phyloP scores from a whole-genome alignment of 2,329 filamentous ascomycete genomes.

The Neonectria coccinea region DNA sequence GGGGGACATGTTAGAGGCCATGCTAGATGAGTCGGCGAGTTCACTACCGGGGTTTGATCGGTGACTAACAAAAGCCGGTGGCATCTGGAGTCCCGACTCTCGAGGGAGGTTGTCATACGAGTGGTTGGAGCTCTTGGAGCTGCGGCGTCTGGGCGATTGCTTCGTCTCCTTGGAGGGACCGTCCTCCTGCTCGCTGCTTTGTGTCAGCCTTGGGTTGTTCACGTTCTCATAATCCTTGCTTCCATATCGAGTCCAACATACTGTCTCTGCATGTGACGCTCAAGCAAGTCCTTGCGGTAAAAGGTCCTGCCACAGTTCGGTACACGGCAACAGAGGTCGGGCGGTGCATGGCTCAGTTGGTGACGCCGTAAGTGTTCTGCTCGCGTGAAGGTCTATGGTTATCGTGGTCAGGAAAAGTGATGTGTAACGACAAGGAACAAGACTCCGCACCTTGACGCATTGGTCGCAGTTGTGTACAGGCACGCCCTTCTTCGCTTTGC shows the following conservation, averaged over 20 bases:
- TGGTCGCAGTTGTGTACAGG: conserved; percentile 67
- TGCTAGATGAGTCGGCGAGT: conserved; percentile 22
- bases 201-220: conserved; percentile 31
- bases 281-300: conserved; percentile 68
- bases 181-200: conserved; percentile 39
- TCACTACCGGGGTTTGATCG: conserved; percentile 26
- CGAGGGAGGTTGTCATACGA: conserved; percentile 30
- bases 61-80: conserved; percentile 28
- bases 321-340: conserved; percentile 63
- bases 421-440: conserved; percentile 2
- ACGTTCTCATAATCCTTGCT: not conserved
- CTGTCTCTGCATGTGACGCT: conserved; percentile 64
- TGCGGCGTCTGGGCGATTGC: conserved; percentile 24
- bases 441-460: conserved; percentile 61
- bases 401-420: conserved; percentile 19
- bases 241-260: conserved; percentile 41
- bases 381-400: conserved; percentile 67
- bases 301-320: conserved; percentile 69
- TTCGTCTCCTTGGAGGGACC: conserved; percentile 15
- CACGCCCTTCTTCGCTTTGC: conserved; percentile 70
- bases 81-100: conserved; percentile 38
- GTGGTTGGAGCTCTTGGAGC: conserved; percentile 34
- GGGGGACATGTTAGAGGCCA: conserved; percentile 29
- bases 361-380: conserved; percentile 73
- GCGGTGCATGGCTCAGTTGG: conserved; percentile 69